phyloP scores from a whole-genome alignment of 768 basidiomycete species.

The Boletus reticulatus region DNA sequence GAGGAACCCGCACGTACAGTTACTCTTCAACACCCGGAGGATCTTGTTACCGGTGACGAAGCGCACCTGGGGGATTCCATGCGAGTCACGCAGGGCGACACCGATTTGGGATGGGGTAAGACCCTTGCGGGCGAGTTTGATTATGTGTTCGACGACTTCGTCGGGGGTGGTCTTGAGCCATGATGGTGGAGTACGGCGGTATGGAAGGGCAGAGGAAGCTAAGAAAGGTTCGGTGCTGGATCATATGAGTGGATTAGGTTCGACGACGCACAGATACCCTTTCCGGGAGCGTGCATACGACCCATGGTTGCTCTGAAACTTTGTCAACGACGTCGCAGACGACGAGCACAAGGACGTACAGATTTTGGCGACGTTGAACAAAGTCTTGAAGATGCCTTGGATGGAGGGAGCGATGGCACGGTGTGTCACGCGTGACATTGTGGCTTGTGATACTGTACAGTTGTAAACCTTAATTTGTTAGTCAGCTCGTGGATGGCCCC shows the following conservation, averaged over 20 bases:
- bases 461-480: conserved; percentile 52
- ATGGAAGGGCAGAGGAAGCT: conserved; percentile 91
- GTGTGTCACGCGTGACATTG: conserved; percentile 30
- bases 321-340: conserved; percentile 9
- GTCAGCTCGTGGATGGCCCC: conserved; percentile 12
- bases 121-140: conserved; percentile 97
- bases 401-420: conserved; percentile 18
- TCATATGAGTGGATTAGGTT: neutral
- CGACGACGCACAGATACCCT: conserved; percentile 91
- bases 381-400: neutral
- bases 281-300: conserved; percentile 99
- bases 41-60: conserved; percentile 99
- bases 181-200: conserved; percentile 89
- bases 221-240: conserved; percentile 36
- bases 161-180: conserved; percentile 98
- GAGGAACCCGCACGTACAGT: conserved; percentile 58
- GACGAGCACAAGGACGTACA: conserved; percentile 32
- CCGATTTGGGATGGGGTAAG: conserved; percentile 97
- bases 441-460: conserved; percentile 55
- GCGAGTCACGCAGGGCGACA: conserved; percentile 95
- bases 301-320: conserved; percentile 61
- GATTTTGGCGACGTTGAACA: conserved; percentile 22
- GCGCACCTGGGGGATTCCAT: conserved; percentile 97
- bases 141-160: conserved; percentile 94
- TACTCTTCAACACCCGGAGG: conserved; percentile 92